phyloP scores from a whole-genome alignment of 176 grass and related monocot species.

The Zea luxurians region DNA sequence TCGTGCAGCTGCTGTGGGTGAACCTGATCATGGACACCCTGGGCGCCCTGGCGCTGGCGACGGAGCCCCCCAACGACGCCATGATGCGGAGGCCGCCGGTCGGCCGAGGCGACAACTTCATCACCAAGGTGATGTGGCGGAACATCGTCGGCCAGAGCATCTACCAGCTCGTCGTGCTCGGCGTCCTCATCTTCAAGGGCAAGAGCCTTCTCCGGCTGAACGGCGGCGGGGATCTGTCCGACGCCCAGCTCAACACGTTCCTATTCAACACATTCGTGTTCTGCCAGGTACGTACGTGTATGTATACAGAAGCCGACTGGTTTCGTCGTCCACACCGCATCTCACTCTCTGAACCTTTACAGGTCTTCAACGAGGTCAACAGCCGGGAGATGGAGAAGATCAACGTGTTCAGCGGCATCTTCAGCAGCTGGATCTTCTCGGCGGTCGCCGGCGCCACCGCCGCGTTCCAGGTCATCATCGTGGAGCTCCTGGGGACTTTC shows the following conservation, averaged over 20 bases:
- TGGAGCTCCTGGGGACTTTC: constrained; percentile 76
- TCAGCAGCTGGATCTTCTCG: constrained; percentile 74
- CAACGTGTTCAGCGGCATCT: constrained; percentile 77
- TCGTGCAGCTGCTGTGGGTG: constrained; percentile 90
- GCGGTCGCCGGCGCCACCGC: constrained; percentile 59
- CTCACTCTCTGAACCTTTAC: neutral
- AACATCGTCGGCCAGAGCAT: constrained; percentile 85
- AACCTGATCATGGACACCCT: constrained; percentile 99
- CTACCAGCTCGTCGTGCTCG: constrained; percentile 82
- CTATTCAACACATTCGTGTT: constrained; percentile 94
- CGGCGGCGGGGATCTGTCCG: neutral
- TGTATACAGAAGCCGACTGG: neutral
- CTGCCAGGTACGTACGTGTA: constrained; percentile 54
- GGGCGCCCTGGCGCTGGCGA: constrained; percentile 82
- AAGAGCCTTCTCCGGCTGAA: constrained; percentile 50
- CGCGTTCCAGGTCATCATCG: constrained; percentile 73
- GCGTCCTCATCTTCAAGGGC: constrained; percentile 62
- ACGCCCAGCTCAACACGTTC: constrained; percentile 67
- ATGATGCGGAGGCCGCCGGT: constrained; percentile 79
- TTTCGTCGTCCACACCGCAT: neutral
- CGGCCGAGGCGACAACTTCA: constrained; percentile 64
- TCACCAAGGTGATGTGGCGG: constrained; percentile 93
- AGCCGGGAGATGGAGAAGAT: constrained; percentile 94
- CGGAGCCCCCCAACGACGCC: constrained; percentile 65
- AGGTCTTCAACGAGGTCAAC: constrained; percentile 98